phyloP scores from a whole-genome alignment of 2,329 filamentous ascomycete genomes.

The Aspergillus ruber region DNA sequence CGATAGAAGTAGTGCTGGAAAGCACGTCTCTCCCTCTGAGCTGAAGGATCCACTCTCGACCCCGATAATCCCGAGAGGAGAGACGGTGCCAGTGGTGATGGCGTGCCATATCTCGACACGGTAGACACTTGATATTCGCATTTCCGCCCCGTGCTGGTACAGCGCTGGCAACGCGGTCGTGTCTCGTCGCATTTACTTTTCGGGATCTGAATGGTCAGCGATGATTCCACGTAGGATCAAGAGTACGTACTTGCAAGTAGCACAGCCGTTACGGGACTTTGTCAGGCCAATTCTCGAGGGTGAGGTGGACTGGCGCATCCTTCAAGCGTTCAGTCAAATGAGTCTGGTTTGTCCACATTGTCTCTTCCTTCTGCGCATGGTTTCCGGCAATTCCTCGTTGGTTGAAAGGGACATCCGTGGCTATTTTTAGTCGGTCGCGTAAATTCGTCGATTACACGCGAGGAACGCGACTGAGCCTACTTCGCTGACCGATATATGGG shows the following conservation, averaged over 20 bases:
- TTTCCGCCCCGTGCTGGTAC: constrained; percentile 26
- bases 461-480: too few relatives aligned
- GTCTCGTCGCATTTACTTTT: constrained; percentile 32
- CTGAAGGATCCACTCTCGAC: too few relatives aligned
- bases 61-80: constrained; percentile 7
- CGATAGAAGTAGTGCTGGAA: constrained; percentile 34
- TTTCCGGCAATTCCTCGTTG: too few relatives aligned
- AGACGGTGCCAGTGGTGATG: constrained; percentile 5
- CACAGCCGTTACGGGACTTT: background rate
- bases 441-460: too few relatives aligned
- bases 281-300: background rate
- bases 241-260: constrained; percentile 26
- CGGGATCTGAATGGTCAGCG: constrained; percentile 15
- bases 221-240: constrained; percentile 4
- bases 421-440: too few relatives aligned
- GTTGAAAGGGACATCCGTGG: too few relatives aligned
- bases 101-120: background rate
- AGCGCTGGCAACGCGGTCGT: constrained; percentile 27
- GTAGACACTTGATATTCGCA: constrained; percentile 25
- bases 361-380: too few relatives aligned
- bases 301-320: too few relatives aligned
- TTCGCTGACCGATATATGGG: too few relatives aligned
- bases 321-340: too few relatives aligned
- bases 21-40: constrained; percentile 26
- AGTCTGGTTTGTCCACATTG: too few relatives aligned